phyloP scores from a whole-genome alignment of 1,284 basidiomycete species.

The Boletus smithii region DNA sequence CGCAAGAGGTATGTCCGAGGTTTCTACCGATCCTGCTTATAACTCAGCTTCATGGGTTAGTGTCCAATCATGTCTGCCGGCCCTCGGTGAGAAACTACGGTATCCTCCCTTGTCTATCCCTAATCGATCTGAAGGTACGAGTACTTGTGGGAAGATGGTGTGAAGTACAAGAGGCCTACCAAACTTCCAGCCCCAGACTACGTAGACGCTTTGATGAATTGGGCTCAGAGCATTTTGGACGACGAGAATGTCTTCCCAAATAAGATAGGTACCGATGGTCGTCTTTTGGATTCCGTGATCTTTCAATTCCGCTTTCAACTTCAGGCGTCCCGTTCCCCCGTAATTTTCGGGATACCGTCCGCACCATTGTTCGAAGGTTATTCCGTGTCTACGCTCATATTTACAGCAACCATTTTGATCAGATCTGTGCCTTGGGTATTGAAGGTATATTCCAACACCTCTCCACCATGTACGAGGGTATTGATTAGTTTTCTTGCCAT shows the following conservation, averaged over 20 bases:
- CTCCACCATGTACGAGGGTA: neutral
- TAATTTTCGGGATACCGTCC: constrained; percentile 88
- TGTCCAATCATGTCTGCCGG: constrained; percentile 99
- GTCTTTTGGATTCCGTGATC: neutral
- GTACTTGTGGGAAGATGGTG: constrained; percentile 98
- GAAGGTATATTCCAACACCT: constrained; percentile 64
- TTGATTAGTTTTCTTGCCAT: constrained; percentile 3
- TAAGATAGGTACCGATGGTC: constrained; percentile 69
- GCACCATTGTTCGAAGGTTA: constrained; percentile 87
- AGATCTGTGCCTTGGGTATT: constrained; percentile 96
- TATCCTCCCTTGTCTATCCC: neutral
- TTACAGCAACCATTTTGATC: constrained; percentile 99
- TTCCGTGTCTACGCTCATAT: constrained; percentile 99
- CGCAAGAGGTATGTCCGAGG: constrained; percentile 68
- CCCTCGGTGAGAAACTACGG: constrained; percentile 64
- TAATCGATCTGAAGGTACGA: constrained; percentile 62
- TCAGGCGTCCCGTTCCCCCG: constrained; percentile 89
- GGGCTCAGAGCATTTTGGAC: constrained; percentile 92
- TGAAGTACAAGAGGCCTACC: constrained; percentile 88
- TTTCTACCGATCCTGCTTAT: constrained; percentile 11
- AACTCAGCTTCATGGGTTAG: constrained; percentile 38
- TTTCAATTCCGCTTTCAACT: neutral
- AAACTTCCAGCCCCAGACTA: constrained; percentile 95
- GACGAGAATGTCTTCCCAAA: constrained; percentile 94
- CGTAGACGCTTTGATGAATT: constrained; percentile 98